Base-by-base conservation (phyloP, 2,329 filamentous ascomycete genomes). In the Dactylellina drechsleri region DNA sequence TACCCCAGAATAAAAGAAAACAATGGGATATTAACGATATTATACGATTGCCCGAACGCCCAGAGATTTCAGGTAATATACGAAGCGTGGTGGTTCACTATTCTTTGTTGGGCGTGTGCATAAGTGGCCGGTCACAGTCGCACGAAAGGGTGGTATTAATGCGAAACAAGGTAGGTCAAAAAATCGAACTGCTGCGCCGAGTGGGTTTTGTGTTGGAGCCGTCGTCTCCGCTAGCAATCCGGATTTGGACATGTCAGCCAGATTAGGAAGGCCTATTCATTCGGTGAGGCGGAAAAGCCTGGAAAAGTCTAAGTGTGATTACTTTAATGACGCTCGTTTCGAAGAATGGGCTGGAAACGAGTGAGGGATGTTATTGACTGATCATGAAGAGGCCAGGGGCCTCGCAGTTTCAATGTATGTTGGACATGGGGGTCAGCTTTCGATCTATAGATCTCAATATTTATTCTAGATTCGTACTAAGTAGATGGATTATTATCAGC, bases 101-200 rank as follows among this genome's bases (percentile, higher is more conserved):
- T 18, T 7, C 43, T 15, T 16, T 56, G 45, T 4, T 43, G 49
- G 66, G 58, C 18, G 53, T n/a, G 58, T 71, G 66, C 66, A 65
- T 71, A 71, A 71, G 59, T 71, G 60, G 53, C 66, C 66, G 66
- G 59, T 64, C 59, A 71, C 66, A 59, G 40, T 13, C 66, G 66
- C 66, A 71, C 64, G 45, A 71, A 71, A 65, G 40, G 49, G 53
- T 64, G 59, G 64, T 43, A 58, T 71, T 65, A 52, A 65, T 71
- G 59, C 66, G 66, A 71, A 65, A 71, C 66, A 65, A 49, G 66
- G 66, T 71, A 71, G 59, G 66, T 62, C 31, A 36, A 36, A 36
- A 36, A 4, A 36, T 36, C 31, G 18, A 58, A 50, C 12, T 68
- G 56, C 56, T 49, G 47, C 65, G 57, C 65, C 40, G 56, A 23